Percentiles rank a stretch among this genome's conserved stretches.
phyloP scores from a whole-genome alignment of 768 basidiomycete species.

The Mrakia blollopis region DNA sequence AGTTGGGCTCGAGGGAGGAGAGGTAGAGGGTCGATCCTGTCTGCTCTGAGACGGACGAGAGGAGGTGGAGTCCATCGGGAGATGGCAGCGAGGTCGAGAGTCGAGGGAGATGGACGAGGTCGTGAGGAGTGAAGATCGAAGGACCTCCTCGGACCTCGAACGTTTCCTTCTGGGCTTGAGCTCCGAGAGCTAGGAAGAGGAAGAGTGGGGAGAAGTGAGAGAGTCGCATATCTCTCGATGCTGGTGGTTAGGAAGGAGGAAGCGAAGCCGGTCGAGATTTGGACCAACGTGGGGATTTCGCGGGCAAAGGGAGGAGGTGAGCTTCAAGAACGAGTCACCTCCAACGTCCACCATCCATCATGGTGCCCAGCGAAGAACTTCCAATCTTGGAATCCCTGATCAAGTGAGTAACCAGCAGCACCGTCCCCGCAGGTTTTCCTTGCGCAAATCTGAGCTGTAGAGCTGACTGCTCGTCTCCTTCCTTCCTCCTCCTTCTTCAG shows the following conservation, averaged over 20 bases:
- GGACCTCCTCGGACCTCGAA: background rate
- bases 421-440: too few relatives aligned
- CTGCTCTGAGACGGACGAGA: slow-evolving; percentile 14
- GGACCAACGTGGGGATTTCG: background rate
- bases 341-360: background rate
- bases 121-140: slow-evolving; percentile 12
- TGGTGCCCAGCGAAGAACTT: slow-evolving; percentile 56
- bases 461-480: slow-evolving; percentile 33
- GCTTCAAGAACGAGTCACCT: background rate
- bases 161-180: background rate
- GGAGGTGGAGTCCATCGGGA: slow-evolving; percentile 9
- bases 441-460: slow-evolving; percentile 34
- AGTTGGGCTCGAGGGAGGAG: slow-evolving; percentile 19
- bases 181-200: background rate
- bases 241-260: background rate
- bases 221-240: background rate
- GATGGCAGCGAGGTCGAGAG: background rate
- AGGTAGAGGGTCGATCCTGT: slow-evolving; percentile 21
- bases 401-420: slow-evolving; percentile 68
- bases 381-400: slow-evolving; percentile 92
- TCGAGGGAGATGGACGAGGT: slow-evolving; percentile 22
- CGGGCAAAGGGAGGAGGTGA: too few relatives aligned
- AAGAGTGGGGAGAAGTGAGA: background rate
- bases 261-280: background rate
- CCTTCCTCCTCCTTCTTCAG: slow-evolving; percentile 48